Base-by-base conservation (phyloP, 805 yeast species). In the Candida alai region DNA sequence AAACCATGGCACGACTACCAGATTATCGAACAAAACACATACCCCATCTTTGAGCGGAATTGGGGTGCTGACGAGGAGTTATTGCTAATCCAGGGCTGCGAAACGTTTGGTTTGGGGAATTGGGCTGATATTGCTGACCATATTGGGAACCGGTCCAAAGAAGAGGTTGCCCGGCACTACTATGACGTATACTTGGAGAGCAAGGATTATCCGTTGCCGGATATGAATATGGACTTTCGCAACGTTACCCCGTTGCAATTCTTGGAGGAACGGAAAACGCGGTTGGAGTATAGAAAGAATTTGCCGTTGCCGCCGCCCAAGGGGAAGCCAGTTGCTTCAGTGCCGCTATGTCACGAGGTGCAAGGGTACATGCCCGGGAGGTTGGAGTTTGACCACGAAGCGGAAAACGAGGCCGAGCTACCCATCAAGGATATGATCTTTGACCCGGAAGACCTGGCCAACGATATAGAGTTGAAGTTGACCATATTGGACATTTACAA, bases 21-120 rank as follows among this genome's bases (percentile, higher is more conserved):
- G 50, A 84, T 93, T 11, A 80, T 90, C 18, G 98, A 93, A 58
- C 96, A 94, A 48, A 90, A 90, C 52, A 84, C 95, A 3, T 90
- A 86, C 52, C 98, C 99, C 0, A 84, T 94, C 7, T 81, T 94
- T 46, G 84, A 78, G 34, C 76, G 73, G 37, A 89, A 82, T 37
- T 93, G 98, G 97, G 99, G 98, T 23, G 98, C 98, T 1, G 98
- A 93, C 62, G 99, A 93, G 58, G 99, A 93, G 59, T 54, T 89
- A 37, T 68, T 86, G 20, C 65, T 93, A 39, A 74, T 94, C 10
- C 95, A 88, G 56, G 97, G 97, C 6, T 81, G 95, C 28, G 96
- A 93, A 58, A 81, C 85, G 7, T 73, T 76, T 28, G 98, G 99
- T 0, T 57, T 93, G 36, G 99, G 99, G 2, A 88, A 89, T 56